Evolutionary conservation across 148 eudicot species (phyloP).

Genomic region (Arctostaphylos glauca): DNA sequence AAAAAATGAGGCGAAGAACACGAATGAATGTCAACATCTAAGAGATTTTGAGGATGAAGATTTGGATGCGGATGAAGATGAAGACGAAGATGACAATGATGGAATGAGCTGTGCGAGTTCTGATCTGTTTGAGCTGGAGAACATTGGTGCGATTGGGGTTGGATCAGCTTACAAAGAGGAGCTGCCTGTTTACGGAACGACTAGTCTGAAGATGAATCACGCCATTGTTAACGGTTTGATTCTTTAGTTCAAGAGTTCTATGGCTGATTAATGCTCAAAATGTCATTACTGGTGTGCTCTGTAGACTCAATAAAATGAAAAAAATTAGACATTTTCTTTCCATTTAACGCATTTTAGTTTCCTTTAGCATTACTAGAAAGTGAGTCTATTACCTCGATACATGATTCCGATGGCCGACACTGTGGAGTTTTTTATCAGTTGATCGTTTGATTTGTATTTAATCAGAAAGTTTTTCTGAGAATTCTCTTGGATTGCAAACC

Average conservation of each 20-base stretch:
- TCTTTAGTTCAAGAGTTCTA: constrained; percentile 19
- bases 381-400: too few relatives aligned
- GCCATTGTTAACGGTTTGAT: constrained; percentile 37
- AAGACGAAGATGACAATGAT: constrained; percentile 31
- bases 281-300: too few relatives aligned
- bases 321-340: too few relatives aligned
- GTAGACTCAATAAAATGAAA: too few relatives aligned
- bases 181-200: constrained; percentile 52
- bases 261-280: neutral
- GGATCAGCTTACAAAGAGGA: constrained; percentile 34
- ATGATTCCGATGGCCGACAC: too few relatives aligned
- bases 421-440: too few relatives aligned
- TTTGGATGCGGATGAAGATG: neutral
- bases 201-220: constrained; percentile 32
- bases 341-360: too few relatives aligned
- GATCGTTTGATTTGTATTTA: too few relatives aligned
- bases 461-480: too few relatives aligned
- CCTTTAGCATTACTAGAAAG: too few relatives aligned
- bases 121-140: constrained; percentile 50
- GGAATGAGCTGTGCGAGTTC: constrained; percentile 49
- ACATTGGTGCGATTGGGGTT: constrained; percentile 31
- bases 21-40: neutral
- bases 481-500: too few relatives aligned
- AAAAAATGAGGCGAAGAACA: constrained; percentile 23
- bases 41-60: constrained; percentile 2